phyloP scores from a whole-genome alignment of 176 grass and related monocot genomes.

The Typha latifolia region DNA sequence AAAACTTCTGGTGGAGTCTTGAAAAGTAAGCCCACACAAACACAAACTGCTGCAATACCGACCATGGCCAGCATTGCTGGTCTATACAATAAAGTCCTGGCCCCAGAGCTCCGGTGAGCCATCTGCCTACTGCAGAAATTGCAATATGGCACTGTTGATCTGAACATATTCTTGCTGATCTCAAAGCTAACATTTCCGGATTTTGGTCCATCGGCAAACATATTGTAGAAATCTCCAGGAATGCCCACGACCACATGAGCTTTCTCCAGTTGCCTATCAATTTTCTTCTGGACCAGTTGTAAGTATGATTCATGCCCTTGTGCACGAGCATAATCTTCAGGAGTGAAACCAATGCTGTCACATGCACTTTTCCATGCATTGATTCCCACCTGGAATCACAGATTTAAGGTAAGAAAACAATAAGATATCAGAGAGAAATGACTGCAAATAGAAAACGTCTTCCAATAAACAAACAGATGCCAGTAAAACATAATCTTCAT shows the following conservation, averaged over 20 bases:
- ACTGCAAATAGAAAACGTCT: too few species aligned
- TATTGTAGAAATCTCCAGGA: conserved; percentile 28
- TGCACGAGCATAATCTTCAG: conserved; percentile 65
- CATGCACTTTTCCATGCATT: conserved; percentile 56
- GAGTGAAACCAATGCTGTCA: conserved; percentile 53
- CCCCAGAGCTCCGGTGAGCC: conserved; percentile 18
- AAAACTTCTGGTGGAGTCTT: conserved; percentile 71
- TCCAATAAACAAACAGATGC: too few species aligned
- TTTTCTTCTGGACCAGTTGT: conserved; percentile 75
- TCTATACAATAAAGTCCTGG: conserved; percentile 72
- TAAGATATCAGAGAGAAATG: conserved; percentile 5
- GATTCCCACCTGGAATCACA: conserved; percentile 57
- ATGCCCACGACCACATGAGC: conserved; percentile 53
- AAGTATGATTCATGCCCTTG: conserved; percentile 50
- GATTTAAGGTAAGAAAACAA: not conserved
- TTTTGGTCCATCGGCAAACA: conserved; percentile 29
- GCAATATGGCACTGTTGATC: conserved; percentile 33
- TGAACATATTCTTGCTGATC: conserved; percentile 27
- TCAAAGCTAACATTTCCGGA: conserved; percentile 37
- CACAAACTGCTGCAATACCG: conserved; percentile 73
- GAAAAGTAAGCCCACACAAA: conserved; percentile 72
- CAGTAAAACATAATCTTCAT: too few species aligned
- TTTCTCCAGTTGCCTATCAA: conserved; percentile 56
- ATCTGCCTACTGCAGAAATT: conserved; percentile 48
- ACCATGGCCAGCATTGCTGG: conserved; percentile 83